phyloP scores from a whole-genome alignment of 768 basidiomycete species.

The Strobilomyces dryophilus region DNA sequence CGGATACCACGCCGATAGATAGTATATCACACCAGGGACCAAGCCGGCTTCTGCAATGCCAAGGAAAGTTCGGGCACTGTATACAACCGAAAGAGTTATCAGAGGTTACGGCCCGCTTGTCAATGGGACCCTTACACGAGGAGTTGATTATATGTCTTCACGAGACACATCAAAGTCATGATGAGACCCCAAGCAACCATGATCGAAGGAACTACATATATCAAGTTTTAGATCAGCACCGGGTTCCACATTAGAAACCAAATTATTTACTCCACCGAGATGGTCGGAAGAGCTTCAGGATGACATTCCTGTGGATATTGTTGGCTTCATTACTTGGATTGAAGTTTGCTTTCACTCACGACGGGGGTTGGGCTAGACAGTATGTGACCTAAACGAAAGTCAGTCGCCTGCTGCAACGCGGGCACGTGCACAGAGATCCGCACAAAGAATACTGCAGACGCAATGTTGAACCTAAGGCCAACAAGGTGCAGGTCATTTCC shows the following conservation, averaged over 20 bases:
- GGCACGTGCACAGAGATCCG: neutral
- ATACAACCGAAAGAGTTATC: neutral
- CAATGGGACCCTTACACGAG: slow-evolving; percentile 25
- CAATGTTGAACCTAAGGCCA: neutral
- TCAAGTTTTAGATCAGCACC: slow-evolving; percentile 7
- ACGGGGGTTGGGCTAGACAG: slow-evolving; percentile 33
- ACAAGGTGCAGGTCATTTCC: neutral
- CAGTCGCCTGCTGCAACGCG: neutral
- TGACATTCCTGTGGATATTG: slow-evolving; percentile 28
- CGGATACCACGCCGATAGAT: slow-evolving; percentile 57
- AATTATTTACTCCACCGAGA: slow-evolving; percentile 31
- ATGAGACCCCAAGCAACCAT: slow-evolving; percentile 39
- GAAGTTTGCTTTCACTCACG: slow-evolving; percentile 21
- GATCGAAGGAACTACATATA: slow-evolving; percentile 36
- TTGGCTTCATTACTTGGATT: neutral
- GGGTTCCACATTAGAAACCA: neutral
- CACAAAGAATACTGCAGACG: neutral
- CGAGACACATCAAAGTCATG: slow-evolving; percentile 35
- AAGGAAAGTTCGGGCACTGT: slow-evolving; percentile 38
- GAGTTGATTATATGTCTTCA: slow-evolving; percentile 29
- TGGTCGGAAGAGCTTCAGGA: slow-evolving; percentile 32
- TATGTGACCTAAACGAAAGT: slow-evolving; percentile 29
- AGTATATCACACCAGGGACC: slow-evolving; percentile 38
- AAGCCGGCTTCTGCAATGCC: slow-evolving; percentile 47
- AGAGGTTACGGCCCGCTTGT: neutral